Conservation (phyloP, 2,329 filamentous ascomycete genomes). For the Botryosphaeria dothidea region DNA sequence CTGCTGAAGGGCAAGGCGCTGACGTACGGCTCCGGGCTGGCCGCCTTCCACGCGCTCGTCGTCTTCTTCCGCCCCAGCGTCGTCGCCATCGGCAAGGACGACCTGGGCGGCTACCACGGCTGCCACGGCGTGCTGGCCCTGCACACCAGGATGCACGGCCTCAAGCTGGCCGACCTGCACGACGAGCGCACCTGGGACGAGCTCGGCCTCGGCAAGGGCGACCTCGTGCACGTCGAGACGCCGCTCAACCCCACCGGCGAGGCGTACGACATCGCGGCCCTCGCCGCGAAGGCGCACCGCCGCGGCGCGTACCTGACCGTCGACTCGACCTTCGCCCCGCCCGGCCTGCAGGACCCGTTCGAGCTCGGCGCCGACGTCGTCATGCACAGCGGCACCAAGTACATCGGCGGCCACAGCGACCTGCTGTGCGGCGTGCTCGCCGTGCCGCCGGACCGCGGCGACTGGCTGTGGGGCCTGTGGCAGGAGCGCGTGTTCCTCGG, state of each 20-base stretch:
- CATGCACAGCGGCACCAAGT: conserved; percentile 95
- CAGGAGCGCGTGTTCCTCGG: conserved; percentile 77
- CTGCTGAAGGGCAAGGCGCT: conserved; percentile 67
- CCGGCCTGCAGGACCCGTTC: conserved; percentile 86
- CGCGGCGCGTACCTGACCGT: conserved; percentile 77
- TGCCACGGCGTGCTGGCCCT: conserved; percentile 82
- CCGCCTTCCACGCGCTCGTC: conserved; percentile 85
- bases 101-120: conserved; percentile 82
- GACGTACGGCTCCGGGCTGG: conserved; percentile 81
- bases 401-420: conserved; percentile 93
- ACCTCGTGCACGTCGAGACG: conserved; percentile 89
- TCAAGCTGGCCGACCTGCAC: conserved; percentile 68
- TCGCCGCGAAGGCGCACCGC: conserved; percentile 70
- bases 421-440: conserved; percentile 84
- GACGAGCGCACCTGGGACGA: conserved; percentile 59
- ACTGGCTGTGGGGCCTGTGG: conserved; percentile 53
- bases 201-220: conserved; percentile 69
- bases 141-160: conserved; percentile 72
- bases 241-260: conserved; percentile 89
- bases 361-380: conserved; percentile 77
- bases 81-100: conserved; percentile 64
- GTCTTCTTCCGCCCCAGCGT: conserved; percentile 81
- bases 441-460: conserved; percentile 42
- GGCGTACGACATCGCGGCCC: conserved; percentile 71
- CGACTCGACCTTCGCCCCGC: conserved; percentile 91